These are phyloP conservation scores for Schwanniomyces occidentalis DNA, from an alignment of 805 yeast species.

Conservation along the genomic window DNA sequence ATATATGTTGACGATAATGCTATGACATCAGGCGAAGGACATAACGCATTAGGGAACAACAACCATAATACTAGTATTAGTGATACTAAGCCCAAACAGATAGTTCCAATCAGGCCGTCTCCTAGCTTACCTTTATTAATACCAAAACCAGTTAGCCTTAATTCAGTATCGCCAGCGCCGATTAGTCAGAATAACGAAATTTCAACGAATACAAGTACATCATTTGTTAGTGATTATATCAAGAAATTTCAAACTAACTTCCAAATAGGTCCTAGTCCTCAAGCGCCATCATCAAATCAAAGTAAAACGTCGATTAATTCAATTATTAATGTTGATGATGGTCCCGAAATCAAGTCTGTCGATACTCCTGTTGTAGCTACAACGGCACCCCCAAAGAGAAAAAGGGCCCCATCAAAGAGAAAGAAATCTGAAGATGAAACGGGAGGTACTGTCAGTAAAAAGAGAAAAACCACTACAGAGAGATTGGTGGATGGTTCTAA, in stretches of 20 bases:
- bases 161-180: constrained; percentile 1
- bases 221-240: constrained; percentile 22
- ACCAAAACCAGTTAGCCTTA: constrained; percentile 14
- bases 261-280: constrained; percentile 12
- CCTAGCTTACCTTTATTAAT: constrained; percentile 17
- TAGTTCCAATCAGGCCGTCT: constrained; percentile 9
- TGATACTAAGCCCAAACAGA: constrained; percentile 6
- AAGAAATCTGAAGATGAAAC: constrained; percentile 7
- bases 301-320: constrained; percentile 41
- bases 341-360: constrained; percentile 10
- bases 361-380: constrained; percentile 2
- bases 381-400: constrained; percentile 3
- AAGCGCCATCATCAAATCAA: constrained; percentile 7
- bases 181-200: neutral
- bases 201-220: neutral
- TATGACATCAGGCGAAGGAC: neutral
- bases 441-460: constrained; percentile 3
- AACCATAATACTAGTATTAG: no score
- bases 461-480: neutral
- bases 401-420: constrained; percentile 2
- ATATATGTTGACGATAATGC: neutral
- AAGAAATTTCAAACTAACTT: constrained; percentile 33
- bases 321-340: constrained; percentile 39
- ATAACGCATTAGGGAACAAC: no score
- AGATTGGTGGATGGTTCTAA: neutral